Evolutionary conservation across 768 basidiomycete genomes (phyloP).

Genomic region (Psilocybe cubensis): DNA sequence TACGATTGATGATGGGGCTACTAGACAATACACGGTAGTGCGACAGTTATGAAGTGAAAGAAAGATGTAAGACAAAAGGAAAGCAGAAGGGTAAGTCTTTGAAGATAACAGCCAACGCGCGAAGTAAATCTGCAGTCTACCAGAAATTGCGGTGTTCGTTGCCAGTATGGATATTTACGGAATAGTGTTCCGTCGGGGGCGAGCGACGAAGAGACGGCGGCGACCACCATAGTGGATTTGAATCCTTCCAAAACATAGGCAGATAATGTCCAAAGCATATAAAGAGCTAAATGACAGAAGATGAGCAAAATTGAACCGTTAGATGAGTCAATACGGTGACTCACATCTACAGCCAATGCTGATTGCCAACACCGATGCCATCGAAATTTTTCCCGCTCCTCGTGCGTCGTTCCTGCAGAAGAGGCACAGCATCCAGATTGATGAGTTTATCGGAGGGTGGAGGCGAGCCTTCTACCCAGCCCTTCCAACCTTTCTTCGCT

Average conservation of each 20-base stretch:
- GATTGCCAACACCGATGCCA: slow-evolving; percentile 77
- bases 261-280: slow-evolving; percentile 27
- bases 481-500: slow-evolving; percentile 86
- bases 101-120: slow-evolving; percentile 12
- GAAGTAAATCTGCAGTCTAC: slow-evolving; percentile 19
- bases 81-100: slow-evolving; percentile 13
- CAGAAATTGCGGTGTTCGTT: slow-evolving; percentile 12
- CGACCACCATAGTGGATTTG: slow-evolving; percentile 25
- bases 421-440: slow-evolving; percentile 74
- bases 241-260: slow-evolving; percentile 24
- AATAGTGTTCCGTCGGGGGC: slow-evolving; percentile 16
- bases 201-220: slow-evolving; percentile 19
- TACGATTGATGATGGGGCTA: slow-evolving; percentile 7
- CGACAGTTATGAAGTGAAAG: slow-evolving; percentile 14
- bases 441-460: slow-evolving; percentile 81
- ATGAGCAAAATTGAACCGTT: slow-evolving; percentile 58
- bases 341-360: slow-evolving; percentile 73
- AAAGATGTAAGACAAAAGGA: slow-evolving; percentile 14
- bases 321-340: slow-evolving; percentile 35
- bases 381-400: slow-evolving; percentile 87
- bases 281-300: slow-evolving; percentile 27
- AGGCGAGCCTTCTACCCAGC: slow-evolving; percentile 88
- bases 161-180: slow-evolving; percentile 25
- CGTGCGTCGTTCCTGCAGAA: slow-evolving; percentile 76
- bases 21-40: slow-evolving; percentile 14